Percentiles rank a stretch among this genome's conserved stretches.
These are phyloP conservation scores for Cutaneotrichosporon spelunceum DNA, from an alignment of 1,284 basidiomycete genomes.

Conservation along the genomic window DNA sequence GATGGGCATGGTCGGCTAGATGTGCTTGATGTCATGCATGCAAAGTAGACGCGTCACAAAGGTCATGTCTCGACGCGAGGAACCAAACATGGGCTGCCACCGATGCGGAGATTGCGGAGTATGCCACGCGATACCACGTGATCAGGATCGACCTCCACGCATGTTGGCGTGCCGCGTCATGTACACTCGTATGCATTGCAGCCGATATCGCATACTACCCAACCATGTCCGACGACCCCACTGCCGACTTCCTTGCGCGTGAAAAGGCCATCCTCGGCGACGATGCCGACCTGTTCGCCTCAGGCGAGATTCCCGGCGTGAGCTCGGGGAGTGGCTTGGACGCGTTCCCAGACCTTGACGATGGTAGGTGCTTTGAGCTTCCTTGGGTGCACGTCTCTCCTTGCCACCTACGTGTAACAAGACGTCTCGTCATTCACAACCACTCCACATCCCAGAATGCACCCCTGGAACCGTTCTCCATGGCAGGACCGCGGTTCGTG, in stretches of 20 bases:
- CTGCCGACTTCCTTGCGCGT: conserved; percentile 51
- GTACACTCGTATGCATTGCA: neutral
- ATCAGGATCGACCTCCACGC: neutral
- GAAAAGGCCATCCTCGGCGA: conserved; percentile 51
- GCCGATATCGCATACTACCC: neutral
- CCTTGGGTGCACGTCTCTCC: neutral
- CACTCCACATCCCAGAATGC: neutral
- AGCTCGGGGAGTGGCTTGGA: conserved; percentile 3
- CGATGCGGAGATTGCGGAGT: neutral
- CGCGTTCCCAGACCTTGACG: conserved; percentile 11
- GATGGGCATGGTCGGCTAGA: neutral
- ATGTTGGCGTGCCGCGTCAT: conserved; percentile 7
- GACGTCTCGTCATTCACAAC: neutral
- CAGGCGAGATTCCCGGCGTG: conserved; percentile 26
- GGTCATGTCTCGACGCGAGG: neutral
- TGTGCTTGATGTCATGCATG: neutral
- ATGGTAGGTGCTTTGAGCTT: neutral
- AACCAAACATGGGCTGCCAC: conserved; percentile 6
- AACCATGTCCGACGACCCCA: conserved; percentile 52
- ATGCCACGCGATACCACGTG: neutral
- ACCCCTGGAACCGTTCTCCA: conserved; percentile 1
- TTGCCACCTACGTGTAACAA: neutral
- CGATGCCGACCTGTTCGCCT: conserved; percentile 50
- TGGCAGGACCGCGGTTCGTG: neutral
- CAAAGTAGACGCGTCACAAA: neutral